Evolutionary conservation across 2,329 filamentous ascomycete genomes (phyloP).

Genomic region (Orbilia oligospora): DNA sequence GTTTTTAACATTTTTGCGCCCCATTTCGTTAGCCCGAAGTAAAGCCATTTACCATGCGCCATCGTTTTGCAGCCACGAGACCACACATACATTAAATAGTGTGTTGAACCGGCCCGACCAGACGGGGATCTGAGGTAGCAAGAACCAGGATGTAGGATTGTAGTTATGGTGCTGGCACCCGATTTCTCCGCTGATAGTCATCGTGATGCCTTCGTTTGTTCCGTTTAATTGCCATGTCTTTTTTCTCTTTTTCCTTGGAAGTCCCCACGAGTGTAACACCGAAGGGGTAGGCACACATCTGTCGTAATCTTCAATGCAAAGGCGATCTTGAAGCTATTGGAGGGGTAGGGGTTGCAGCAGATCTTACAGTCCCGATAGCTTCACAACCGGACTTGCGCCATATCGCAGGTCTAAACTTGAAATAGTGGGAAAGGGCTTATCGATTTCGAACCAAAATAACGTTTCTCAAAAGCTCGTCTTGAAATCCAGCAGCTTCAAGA

Average conservation of each 20-base stretch:
- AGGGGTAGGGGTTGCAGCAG: slow-evolving; percentile 21
- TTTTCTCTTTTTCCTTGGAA: slow-evolving; percentile 3
- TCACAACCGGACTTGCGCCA: slow-evolving; percentile 15
- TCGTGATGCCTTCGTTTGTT: slow-evolving; percentile 19
- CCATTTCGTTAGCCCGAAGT: slow-evolving; percentile 21
- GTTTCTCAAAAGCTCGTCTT: slow-evolving; percentile 7
- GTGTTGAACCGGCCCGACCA: slow-evolving; percentile 49
- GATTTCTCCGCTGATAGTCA: slow-evolving; percentile 53
- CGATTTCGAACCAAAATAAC: slow-evolving; percentile 22
- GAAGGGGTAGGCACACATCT: slow-evolving; percentile 16
- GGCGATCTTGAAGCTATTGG: slow-evolving; percentile 20
- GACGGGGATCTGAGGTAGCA: slow-evolving; percentile 50
- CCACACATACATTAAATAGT: background rate
- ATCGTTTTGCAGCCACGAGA: slow-evolving; percentile 27
- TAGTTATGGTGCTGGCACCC: slow-evolving; percentile 36
- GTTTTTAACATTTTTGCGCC: slow-evolving; percentile 32
- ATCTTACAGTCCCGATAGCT: slow-evolving; percentile 11
- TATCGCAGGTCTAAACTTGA: slow-evolving; percentile 18
- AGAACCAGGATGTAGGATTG: slow-evolving; percentile 35
- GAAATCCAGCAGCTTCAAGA: slow-evolving; percentile 29
- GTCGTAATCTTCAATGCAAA: slow-evolving; percentile 28
- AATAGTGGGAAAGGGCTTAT: slow-evolving; percentile 13
- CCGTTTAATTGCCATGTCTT: background rate
- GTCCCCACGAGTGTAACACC: slow-evolving; percentile 4
- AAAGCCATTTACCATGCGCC: slow-evolving; percentile 34